Conservation (phyloP, 2,329 filamentous ascomycete species). For the Neoascochyta sp. region DNA sequence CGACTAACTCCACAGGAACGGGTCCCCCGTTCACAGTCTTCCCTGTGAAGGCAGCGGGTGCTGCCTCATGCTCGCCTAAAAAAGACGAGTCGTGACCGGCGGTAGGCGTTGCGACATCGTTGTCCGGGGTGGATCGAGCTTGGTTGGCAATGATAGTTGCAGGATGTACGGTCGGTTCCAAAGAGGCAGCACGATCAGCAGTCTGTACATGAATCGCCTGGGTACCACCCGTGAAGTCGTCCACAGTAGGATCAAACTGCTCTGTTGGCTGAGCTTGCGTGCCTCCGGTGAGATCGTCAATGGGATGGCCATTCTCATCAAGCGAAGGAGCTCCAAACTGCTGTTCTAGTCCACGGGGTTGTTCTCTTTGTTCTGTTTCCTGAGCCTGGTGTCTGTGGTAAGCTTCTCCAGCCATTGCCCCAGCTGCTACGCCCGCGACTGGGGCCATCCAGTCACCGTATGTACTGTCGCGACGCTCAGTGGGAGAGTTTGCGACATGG, state of each 20-base stretch:
- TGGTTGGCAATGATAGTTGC: conserved; percentile 14
- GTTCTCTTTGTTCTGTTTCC: conserved; percentile 22
- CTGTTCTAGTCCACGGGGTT: conserved; percentile 10
- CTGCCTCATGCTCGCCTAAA: conserved; percentile 32
- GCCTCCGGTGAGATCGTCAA: conserved; percentile 6
- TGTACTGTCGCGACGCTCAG: conserved; percentile 39
- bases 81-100: conserved; percentile 24
- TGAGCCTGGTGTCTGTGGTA: conserved; percentile 31
- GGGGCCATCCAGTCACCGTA: conserved; percentile 56
- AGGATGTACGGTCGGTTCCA: conserved; percentile 5
- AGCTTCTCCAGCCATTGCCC: conserved; percentile 39
- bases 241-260: conserved; percentile 13
- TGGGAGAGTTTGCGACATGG: conserved; percentile 4
- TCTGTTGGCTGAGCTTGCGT: conserved; percentile 7
- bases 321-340: conserved; percentile 7
- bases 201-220: conserved; percentile 1
- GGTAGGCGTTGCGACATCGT: conserved; percentile 14
- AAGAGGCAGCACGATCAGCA: conserved; percentile 1
- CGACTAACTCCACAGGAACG: conserved; percentile 16
- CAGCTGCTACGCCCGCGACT: conserved; percentile 43
- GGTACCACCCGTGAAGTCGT: conserved; percentile 7
- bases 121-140: conserved; percentile 7
- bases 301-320: conserved; percentile 4
- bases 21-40: conserved; percentile 30
- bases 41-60: conserved; percentile 18